Base-by-base conservation (phyloP, 2,329 filamentous ascomycete genomes). In the Penicillium verrucosum region DNA sequence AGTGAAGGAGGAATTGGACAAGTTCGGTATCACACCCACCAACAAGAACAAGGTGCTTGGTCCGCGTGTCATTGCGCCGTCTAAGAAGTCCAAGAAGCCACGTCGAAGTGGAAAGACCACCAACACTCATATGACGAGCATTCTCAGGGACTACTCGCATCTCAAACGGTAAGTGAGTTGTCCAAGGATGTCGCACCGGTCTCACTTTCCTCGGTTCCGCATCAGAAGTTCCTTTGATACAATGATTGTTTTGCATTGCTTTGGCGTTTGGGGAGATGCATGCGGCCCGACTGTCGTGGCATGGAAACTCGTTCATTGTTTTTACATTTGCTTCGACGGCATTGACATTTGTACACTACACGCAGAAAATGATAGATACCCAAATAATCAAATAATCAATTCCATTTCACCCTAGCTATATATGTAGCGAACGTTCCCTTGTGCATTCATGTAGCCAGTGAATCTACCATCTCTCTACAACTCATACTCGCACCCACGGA, bases 101-200 rank as follows among this genome's bases (percentile, higher is more conserved):
- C 84, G 90, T 62, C 83, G 86, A 58, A 85, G 85, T 41, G 89
- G 89, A 63, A 94, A 92, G 81, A 86, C 88, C 55, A 95, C 90
- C 27, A 96, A 96, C 71, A 86, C 85, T 29, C 92, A 96, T 72
- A 95, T 96, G 91, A 81, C 82, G 65, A 85, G 88, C 62, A 82
- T 96, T 58, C 80, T 96, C 70, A 87, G 91, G 77, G 89, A 93
- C 70, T 92, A 85, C 61, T 81, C 79, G 11, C 78, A 81, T 56
- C 65, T 77, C 32, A 77, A 77, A 60, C 70, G 73, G 58, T 76
- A 51, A 62, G 38, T 21, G 40, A n/a, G 30, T 37, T 55, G 44
- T 40, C 16, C 4, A 38, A 47, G 43, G n/a, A n/a, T n/a, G 9
- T 23, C 16, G n/a, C 36, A 29, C 12, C 4, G 21, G 12, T 18